These are phyloP conservation scores for Fraxinus quadrangulata DNA, from an alignment of 257 asterid species.

Conservation along the genomic window DNA sequence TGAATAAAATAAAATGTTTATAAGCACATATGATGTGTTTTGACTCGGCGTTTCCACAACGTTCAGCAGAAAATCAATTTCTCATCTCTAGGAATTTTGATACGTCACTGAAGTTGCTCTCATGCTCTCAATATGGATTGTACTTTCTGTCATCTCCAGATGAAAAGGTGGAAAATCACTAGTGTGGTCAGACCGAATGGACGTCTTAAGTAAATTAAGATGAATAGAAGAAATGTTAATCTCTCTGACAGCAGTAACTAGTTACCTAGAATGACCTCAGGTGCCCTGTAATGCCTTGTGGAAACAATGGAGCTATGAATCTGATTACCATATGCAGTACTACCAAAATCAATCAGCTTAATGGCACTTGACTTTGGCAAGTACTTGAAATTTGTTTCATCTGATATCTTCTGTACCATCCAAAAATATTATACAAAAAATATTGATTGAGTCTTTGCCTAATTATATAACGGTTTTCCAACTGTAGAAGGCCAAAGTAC, in stretches of 20 bases:
- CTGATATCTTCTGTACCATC: slow-evolving; percentile 59
- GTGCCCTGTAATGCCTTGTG: slow-evolving; percentile 71
- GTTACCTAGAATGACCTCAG: slow-evolving; percentile 64
- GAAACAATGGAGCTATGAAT: slow-evolving; percentile 57
- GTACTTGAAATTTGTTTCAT: slow-evolving; percentile 54
- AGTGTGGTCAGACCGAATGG: slow-evolving; percentile 11
- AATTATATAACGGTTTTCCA: slow-evolving; percentile 34
- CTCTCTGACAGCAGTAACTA: slow-evolving; percentile 35
- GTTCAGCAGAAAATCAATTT: slow-evolving; percentile 1
- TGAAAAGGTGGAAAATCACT: slow-evolving; percentile 22
- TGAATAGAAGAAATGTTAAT: slow-evolving; percentile 25
- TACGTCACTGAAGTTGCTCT: slow-evolving; percentile 15
- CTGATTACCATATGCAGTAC: slow-evolving; percentile 49
- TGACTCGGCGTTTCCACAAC: not conserved
- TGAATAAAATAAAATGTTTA: not conserved
- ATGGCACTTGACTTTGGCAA: slow-evolving; percentile 68
- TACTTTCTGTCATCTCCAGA: slow-evolving; percentile 7
- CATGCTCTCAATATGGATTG: slow-evolving; percentile 4
- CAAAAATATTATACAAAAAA: slow-evolving; percentile 29
- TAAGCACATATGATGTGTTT: not conserved
- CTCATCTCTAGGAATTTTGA: slow-evolving; percentile 19
- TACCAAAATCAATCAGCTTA: slow-evolving; percentile 68
- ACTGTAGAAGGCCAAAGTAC: slow-evolving; percentile 38
- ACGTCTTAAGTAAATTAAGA: slow-evolving; percentile 7
- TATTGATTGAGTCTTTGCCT: slow-evolving; percentile 18